Base-by-base conservation (phyloP, 495 filamentous ascomycete species). In the Acidomyces sp. region DNA sequence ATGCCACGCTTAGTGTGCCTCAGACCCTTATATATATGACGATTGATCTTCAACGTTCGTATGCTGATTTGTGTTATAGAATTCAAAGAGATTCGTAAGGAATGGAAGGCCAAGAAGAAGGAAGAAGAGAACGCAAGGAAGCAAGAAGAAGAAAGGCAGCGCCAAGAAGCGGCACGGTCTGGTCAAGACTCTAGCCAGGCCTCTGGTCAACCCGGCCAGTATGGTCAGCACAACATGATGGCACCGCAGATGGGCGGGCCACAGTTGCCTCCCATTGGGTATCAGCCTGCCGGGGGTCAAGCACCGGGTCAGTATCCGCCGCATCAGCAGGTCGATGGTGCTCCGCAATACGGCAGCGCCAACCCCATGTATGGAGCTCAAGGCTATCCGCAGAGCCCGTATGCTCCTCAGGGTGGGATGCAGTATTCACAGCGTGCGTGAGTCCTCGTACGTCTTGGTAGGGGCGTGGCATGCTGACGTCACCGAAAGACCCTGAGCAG, bases 91-190 rank as follows among this genome's bases (percentile, higher is more conserved):
- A 96, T 97, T 44, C 83, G 90, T 37, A 94, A 95, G 60, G 86
- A 95, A 57, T 97, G 90, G 90, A 97, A 97, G 62, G 82, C 82
- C 13, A 84, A 87, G 45, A 97, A 96, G 75, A 96, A 97, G 82
- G 90, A 97, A 61, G 90, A 96, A 52, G 90, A 96, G 43, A 75
- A 75, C 41, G 66, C 70, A 55, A 80, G 90, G 51, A 96, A 96
- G 71, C 82, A 78, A 16, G 82, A 83, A 3, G 90, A 95, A 51
- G 90, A 96, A 49, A 76, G 85, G 42, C 75, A 82, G 46, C 81
- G 85, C 34, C 74, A 76, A 26, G 69, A 70, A 20, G 78, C 80
- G 29, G 63, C 62, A 16, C 71, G 74, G 24, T 60, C 60, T 33
- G 56, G 64, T 29, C 58, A 71, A 34, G 75, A 81, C 42, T 68